Conservation (phyloP, 352 stramenopile species). For the Phytopythium aichiense region DNA sequence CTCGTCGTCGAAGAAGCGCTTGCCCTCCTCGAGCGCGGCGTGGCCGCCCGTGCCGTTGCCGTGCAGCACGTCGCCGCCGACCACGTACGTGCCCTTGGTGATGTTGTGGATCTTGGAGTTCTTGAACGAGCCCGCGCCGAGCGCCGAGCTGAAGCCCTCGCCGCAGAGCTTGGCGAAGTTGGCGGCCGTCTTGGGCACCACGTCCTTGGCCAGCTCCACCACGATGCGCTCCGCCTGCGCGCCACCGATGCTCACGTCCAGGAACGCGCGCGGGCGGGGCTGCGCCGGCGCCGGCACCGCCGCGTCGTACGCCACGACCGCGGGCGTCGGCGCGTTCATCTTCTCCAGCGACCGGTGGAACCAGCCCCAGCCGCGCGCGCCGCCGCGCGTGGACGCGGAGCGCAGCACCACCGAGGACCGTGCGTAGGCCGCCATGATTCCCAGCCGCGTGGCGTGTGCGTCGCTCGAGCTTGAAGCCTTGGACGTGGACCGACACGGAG, state of each 20-base stretch:
- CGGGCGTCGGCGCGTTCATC: slow-evolving; percentile 71
- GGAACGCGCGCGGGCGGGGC: slow-evolving; percentile 64
- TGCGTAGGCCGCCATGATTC: slow-evolving; percentile 51
- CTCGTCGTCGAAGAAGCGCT: slow-evolving; percentile 83
- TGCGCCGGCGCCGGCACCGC: slow-evolving; percentile 47
- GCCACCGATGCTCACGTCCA: slow-evolving; percentile 82
- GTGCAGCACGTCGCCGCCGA: slow-evolving; percentile 68
- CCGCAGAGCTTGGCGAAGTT: slow-evolving; percentile 81
- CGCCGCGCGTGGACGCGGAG: slow-evolving; percentile 48
- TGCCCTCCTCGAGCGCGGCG: slow-evolving; percentile 58
- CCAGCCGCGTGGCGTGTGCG: background rate
- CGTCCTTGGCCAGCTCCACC: slow-evolving; percentile 80
- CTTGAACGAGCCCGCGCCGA: slow-evolving; percentile 78
- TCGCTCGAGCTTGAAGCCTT: background rate
- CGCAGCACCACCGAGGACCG: slow-evolving; percentile 59
- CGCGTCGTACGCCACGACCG: slow-evolving; percentile 56
- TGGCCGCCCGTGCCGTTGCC: slow-evolving; percentile 75
- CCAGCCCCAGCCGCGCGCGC: slow-evolving; percentile 75
- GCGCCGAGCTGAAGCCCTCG: slow-evolving; percentile 55
- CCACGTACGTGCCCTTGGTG: slow-evolving; percentile 75
- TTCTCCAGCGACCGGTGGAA: slow-evolving; percentile 81
- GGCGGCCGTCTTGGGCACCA: slow-evolving; percentile 64
- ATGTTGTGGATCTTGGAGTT: slow-evolving; percentile 84
- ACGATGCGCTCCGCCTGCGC: slow-evolving; percentile 72
- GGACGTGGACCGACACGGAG: background rate